Evolutionary conservation across 176 grass and related monocot species (phyloP).

Genomic region (Eragrostis curvula): DNA sequence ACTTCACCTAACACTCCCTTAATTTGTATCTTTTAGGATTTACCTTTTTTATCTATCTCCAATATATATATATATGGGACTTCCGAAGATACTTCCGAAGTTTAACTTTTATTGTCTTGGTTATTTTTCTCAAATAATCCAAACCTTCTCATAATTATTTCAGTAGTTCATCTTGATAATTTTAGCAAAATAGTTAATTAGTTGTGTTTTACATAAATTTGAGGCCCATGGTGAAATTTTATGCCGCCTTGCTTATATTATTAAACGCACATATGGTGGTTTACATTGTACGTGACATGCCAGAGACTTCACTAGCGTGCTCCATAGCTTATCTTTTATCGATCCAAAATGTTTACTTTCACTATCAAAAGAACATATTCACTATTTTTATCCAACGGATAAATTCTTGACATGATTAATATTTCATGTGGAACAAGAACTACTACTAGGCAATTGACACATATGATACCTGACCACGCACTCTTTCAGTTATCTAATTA

Average conservation of each 20-base stretch:
- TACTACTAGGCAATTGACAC: not conserved
- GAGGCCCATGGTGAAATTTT: not conserved
- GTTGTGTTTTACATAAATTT: not conserved
- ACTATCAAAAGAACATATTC: constrained; percentile 10
- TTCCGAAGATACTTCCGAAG: too few species aligned
- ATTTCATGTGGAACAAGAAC: constrained; percentile 33
- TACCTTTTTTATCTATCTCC: not conserved
- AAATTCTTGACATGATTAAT: constrained; percentile 18
- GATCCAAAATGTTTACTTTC: constrained; percentile 1
- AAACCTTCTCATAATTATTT: too few species aligned
- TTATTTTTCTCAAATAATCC: too few species aligned
- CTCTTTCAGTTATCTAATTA: not conserved
- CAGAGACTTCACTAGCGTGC: not conserved
- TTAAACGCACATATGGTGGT: not conserved
- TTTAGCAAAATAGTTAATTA: not conserved
- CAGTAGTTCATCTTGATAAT: not conserved
- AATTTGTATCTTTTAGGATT: not conserved
- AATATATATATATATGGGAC: too few species aligned
- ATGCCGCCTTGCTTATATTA: not conserved
- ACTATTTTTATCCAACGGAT: constrained; percentile 1
- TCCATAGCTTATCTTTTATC: not conserved
- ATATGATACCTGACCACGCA: not conserved
- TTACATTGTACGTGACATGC: not conserved
- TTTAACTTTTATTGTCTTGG: too few species aligned
- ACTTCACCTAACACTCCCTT: not conserved